A percentile compares a stretch with the other conserved stretches of the same genome.
These are phyloP conservation scores for Vitis labrusca DNA, from an alignment of 164 flowering plant genomes.

Conservation along the genomic window DNA sequence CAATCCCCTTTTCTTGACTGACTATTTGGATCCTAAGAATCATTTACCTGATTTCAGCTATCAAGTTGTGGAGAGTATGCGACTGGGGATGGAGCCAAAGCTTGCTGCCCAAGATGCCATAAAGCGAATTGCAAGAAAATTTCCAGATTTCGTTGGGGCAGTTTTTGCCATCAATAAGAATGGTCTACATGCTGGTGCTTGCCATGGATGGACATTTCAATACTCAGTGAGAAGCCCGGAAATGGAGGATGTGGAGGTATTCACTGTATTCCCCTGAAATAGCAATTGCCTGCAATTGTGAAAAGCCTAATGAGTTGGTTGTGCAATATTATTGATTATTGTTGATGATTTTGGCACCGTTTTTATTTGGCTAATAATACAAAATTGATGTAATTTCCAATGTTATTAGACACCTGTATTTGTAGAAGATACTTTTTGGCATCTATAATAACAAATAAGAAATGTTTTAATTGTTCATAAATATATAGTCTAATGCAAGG, in stretches of 20 bases:
- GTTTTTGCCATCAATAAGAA: conserved; percentile 37
- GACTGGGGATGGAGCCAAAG: conserved; percentile 83
- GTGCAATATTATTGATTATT: not conserved
- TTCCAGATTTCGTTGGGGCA: conserved; percentile 62
- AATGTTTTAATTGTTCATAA: too few species aligned
- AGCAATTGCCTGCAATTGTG: not conserved
- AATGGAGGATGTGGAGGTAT: conserved; percentile 57
- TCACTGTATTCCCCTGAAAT: conserved; percentile 43
- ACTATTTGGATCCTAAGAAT: too few species aligned
- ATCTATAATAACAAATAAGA: too few species aligned
- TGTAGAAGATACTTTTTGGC: too few species aligned
- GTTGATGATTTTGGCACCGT: too few species aligned
- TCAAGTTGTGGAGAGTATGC: conserved; percentile 96
- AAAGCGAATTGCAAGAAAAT: conserved; percentile 71
- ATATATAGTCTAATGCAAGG: too few species aligned
- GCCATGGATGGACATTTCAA: conserved; percentile 79
- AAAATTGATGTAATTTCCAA: too few species aligned
- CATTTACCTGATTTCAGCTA: conserved; percentile 45
- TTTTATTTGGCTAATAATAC: too few species aligned
- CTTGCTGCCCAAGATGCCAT: conserved; percentile 86
- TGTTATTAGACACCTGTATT: too few species aligned
- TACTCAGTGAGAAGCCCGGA: conserved; percentile 54
- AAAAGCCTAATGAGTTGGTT: not conserved
- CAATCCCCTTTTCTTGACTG: too few species aligned
- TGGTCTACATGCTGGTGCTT: conserved; percentile 65